Base-by-base conservation (phyloP, 2,329 filamentous ascomycete genomes). In the Phyllosticta capitalensis region DNA sequence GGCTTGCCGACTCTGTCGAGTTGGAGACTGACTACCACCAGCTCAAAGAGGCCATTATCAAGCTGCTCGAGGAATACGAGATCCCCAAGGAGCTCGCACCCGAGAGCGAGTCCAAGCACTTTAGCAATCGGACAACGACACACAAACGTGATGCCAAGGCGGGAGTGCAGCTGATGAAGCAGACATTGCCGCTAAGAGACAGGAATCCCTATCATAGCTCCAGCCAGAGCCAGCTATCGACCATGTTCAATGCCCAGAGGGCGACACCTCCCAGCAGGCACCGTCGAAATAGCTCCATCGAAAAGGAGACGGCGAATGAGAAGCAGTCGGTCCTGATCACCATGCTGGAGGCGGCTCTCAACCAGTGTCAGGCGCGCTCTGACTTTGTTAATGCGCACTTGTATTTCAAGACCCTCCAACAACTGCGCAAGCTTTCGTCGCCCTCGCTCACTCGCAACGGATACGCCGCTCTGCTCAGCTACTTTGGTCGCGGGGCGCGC, bases 351-450 rank as follows among this genome's bases (percentile, higher is more conserved):
- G 86, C 87, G 19, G 89, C 89, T 17, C 88, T 88, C 64, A 80
- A 85, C 0, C 87, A 90, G 69, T 91, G 89, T 59, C 85, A 89
- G 65, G 84, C 87, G 22, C 84, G 88, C 62, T 88, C 88, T 0
- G 90, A 95, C 69, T 96, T 91, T 67, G 84, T 94, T 55, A 87
- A 87, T 28, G 88, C 90, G 1, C 89, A 95, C 65, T 81, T 89
- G 56, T 96, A 92, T 76, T 92, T 89, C 85, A 88, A 87, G 69
- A 91, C 90, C 0, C 76, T 92, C 26, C 84, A 89, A 62, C 87
- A 90, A 63, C 79, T 95, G 19, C 83, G 84, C 65, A 80, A 80
- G 58, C 72, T 88, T 59, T 78, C 77, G 50, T 85, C 82, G 17
- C 76, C 81, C 6, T 86, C 72, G 57, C 72, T 90, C 28, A 83